Evolutionary conservation across 208 protist species (phyloP).

Genomic region (Leptomonas seymouri): DNA sequence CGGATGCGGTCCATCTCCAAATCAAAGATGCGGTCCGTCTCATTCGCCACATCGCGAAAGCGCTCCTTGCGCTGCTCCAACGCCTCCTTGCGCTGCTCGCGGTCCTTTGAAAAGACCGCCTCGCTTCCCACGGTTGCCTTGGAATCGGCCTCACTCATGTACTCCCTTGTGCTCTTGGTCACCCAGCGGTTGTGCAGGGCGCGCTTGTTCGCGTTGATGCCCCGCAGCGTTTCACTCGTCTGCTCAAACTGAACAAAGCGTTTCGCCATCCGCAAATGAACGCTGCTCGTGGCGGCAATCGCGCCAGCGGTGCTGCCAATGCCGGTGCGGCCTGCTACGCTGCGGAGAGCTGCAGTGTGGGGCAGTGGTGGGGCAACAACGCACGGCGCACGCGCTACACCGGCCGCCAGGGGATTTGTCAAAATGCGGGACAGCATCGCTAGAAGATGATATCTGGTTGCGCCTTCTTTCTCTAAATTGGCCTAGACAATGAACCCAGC

Average conservation of each 20-base stretch:
- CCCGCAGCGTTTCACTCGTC: slow-evolving; percentile 63
- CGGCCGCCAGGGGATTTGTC: neutral
- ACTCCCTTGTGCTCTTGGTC: slow-evolving; percentile 89
- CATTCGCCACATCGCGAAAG: slow-evolving; percentile 38
- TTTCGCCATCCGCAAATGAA: slow-evolving; percentile 10
- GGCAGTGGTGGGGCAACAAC: neutral
- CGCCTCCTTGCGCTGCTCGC: slow-evolving; percentile 33
- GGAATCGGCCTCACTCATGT: slow-evolving; percentile 72
- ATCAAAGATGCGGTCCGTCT: slow-evolving; percentile 66
- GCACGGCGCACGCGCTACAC: neutral
- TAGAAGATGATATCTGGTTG: neutral
- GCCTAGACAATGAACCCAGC: too few relatives aligned
- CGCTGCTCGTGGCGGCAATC: neutral
- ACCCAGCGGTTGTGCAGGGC: slow-evolving; percentile 57
- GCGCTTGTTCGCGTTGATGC: slow-evolving; percentile 68
- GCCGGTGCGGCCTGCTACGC: neutral
- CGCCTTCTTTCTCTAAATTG: neutral
- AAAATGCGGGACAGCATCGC: slow-evolving; percentile 30
- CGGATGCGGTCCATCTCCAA: slow-evolving; percentile 76
- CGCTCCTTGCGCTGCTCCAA: slow-evolving; percentile 20
- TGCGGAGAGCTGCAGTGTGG: slow-evolving; percentile 4
- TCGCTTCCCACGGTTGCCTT: slow-evolving; percentile 32
- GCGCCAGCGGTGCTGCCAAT: neutral
- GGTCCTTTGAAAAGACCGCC: slow-evolving; percentile 26
- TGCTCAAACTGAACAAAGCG: slow-evolving; percentile 76